Evolutionary conservation across 176 grass and related monocot genomes (phyloP), one percentile per base, ranked within the genome.

Genomic region (Phoenix roebelenii): DNA sequence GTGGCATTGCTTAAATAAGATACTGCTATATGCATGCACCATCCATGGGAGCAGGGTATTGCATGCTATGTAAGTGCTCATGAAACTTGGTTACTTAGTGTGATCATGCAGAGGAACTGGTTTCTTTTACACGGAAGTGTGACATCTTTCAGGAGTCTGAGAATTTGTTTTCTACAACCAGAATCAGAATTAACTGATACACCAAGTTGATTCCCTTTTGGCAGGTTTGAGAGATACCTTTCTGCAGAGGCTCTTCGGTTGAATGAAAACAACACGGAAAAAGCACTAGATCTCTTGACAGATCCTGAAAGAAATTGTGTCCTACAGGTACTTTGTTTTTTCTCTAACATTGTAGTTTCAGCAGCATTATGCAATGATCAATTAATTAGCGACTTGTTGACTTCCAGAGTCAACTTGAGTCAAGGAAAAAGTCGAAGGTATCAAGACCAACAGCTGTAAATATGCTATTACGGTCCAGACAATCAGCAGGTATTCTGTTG

Each of bases 271-370:
- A 87, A 98, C 20, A 25, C 76, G 48, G 76, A 98, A 12, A 88
- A 76, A 66, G 93, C 93, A 48, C 73, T 92, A 60, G 87, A 98
- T 83, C 26, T 89, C 64, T 66, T 98, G 63, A 98, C 93, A 78
- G 77, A 98, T 81, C 87, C 93, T 73, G 93, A 92, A 25, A 35
- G 77, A 73, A 98, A 98, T 18, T 89, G 81, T 70, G 28, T 17
- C 22, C 62, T 98, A 58, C 93, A 92, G 76, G 93, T 98, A 77
- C 63, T 49, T 53, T 15, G 16, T 82, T 16, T 52, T 68, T 51
- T 66, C 49, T 67, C n/a, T 0, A 28, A 74, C 18, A 18, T 51
- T 2, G 32, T 54, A 63, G 16, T 17, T 65, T 25, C 15, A 0
- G 50, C 44, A 29, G 50, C 75, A 26, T 7, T 74, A 19, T 65